Evolutionary conservation across 2,329 filamentous ascomycete species (phyloP).

Genomic region (Aspergillus sp.): DNA sequence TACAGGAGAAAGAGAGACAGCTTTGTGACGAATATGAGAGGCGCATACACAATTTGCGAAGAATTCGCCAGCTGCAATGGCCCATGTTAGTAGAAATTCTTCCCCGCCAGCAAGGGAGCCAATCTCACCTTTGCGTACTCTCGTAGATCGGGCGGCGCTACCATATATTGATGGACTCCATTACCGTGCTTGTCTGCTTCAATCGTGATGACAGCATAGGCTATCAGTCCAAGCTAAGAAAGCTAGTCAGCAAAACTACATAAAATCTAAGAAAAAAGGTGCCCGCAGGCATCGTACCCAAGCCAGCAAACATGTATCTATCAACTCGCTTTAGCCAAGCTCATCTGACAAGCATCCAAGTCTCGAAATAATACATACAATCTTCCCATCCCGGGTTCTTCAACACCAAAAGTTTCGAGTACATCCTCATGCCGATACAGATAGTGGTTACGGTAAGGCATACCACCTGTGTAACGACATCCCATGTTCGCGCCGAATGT

Average conservation of each 20-base stretch:
- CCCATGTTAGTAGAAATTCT: neutral
- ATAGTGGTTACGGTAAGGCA: conserved; percentile 20
- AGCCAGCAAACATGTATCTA: conserved; percentile 22
- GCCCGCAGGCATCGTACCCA: conserved; percentile 15
- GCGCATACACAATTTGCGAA: conserved; percentile 28
- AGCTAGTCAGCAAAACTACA: neutral
- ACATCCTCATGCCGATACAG: conserved; percentile 23
- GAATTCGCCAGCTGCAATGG: conserved; percentile 19
- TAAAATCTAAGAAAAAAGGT: neutral
- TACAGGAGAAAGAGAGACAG: conserved; percentile 30
- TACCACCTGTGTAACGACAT: conserved; percentile 19
- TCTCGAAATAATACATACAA: conserved; percentile 15
- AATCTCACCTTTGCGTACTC: conserved; percentile 18
- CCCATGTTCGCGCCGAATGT: conserved; percentile 15
- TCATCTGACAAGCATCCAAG: neutral
- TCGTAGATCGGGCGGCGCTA: conserved; percentile 17
- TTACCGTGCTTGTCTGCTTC: conserved; percentile 22
- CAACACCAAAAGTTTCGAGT: conserved; percentile 29
- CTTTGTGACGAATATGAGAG: conserved; percentile 30
- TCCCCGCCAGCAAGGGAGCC: neutral
- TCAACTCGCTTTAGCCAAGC: neutral
- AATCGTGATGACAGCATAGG: conserved; percentile 22
- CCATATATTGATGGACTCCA: conserved; percentile 20
- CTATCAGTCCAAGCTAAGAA: conserved; percentile 24
- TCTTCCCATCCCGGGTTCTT: conserved; percentile 22